phyloP scores from a whole-genome alignment of 805 yeast species.

The Candida morakotiae region DNA sequence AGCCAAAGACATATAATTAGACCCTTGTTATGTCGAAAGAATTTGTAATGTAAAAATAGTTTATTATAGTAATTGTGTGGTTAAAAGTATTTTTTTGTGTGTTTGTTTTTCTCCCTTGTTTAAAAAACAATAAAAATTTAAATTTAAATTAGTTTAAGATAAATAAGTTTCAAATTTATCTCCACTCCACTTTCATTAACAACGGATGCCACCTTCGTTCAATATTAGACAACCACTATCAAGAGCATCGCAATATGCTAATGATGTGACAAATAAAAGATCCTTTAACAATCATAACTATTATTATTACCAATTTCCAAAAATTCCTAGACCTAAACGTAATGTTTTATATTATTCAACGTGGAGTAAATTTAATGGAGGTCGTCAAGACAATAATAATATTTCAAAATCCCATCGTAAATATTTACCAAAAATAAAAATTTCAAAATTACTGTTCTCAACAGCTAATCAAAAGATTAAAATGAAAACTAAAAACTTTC shows the following conservation, averaged over 20 bases:
- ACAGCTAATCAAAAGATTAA: constrained; percentile 34
- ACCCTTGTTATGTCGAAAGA: no score
- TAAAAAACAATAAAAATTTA: no score
- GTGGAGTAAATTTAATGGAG: constrained; percentile 23
- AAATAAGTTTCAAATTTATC: no score
- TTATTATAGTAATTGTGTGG: no score
- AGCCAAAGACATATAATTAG: no score
- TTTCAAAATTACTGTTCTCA: constrained; percentile 30
- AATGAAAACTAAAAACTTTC: constrained; percentile 32
- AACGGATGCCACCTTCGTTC: no score
- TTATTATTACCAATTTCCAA: constrained; percentile 43
- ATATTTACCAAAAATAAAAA: constrained; percentile 16
- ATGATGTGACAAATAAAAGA: constrained; percentile 19
- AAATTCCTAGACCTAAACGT: constrained; percentile 55
- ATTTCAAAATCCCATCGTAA: constrained; percentile 16
- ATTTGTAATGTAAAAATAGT: no score
- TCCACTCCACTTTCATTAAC: no score
- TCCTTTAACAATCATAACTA: constrained; percentile 19
- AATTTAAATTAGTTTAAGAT: no score
- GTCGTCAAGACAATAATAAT: constrained; percentile 11
- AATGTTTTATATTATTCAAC: constrained; percentile 48
- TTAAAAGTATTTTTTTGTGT: no score
- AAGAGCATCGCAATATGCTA: constrained; percentile 36
- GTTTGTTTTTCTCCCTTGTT: no score
- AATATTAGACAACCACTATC: constrained; percentile 40